These are phyloP conservation scores for Aegle marmelos DNA, from an alignment of 345 rosid species.

Conservation along the genomic window DNA sequence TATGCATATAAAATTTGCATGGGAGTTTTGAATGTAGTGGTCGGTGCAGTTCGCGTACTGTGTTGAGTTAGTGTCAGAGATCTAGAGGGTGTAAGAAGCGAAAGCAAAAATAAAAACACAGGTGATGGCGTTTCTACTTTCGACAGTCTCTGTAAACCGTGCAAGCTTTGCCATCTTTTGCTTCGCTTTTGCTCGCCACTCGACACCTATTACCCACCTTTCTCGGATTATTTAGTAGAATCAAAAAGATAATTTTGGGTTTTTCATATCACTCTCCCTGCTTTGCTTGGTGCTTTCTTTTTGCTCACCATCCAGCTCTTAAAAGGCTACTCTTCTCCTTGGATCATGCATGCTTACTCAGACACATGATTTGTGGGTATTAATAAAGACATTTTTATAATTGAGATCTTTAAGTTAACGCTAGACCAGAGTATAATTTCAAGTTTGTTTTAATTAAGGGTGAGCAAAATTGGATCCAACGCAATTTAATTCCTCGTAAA, in stretches of 20 bases:
- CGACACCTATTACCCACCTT: neutral
- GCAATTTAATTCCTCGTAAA: too few relatives aligned
- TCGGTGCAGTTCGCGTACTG: constrained; percentile 9
- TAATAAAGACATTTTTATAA: neutral
- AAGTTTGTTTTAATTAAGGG: too few relatives aligned
- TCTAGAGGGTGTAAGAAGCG: neutral
- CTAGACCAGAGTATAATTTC: too few relatives aligned
- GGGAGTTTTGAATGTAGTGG: neutral
- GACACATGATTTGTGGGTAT: neutral
- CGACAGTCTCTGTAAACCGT: neutral
- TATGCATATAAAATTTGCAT: too few relatives aligned
- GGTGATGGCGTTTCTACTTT: neutral
- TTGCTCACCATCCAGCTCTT: neutral
- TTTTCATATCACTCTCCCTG: neutral
- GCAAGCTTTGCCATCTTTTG: neutral
- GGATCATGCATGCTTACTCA: neutral
- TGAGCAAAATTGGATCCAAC: too few relatives aligned
- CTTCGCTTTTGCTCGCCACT: neutral
- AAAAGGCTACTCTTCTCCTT: neutral
- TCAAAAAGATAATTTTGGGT: neutral
- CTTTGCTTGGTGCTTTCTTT: neutral
- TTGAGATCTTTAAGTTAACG: too few relatives aligned
- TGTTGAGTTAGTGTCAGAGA: neutral
- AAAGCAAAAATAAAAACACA: neutral
- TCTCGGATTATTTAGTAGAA: neutral